Evolutionary conservation across 139 green algal genomes (phyloP), one percentile per base, ranked within the genome.

Genomic region (Trebouxia sp.): DNA sequence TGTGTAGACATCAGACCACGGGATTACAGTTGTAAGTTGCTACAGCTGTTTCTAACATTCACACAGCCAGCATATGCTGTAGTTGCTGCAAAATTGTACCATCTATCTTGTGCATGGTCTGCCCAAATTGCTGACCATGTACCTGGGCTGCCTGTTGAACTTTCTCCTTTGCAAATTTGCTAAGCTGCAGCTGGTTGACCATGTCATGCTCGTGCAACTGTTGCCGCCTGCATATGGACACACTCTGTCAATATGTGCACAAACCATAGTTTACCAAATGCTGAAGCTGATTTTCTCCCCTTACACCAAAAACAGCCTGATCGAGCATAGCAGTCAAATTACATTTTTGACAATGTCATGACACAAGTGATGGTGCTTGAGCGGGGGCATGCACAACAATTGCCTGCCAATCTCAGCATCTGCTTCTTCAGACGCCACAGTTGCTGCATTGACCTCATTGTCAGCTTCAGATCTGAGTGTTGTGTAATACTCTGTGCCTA

Each of bases 381-480:
- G n/a, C n/a, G n/a, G n/a, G n/a, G n/a, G n/a, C n/a, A n/a, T n/a
- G n/a, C n/a, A n/a, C n/a, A n/a, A n/a, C n/a, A n/a, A n/a, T n/a
- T 37, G 47, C 69, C 69, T 77, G 26, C 55, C 55, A 24, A 53
- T 53, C 6, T 77, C 69, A 38, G 41, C 41, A 45, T 51, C 42
- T 45, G 69, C 69, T 38, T 77, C 69, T 35, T 55, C 69, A 26
- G 69, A 77, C 28, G 69, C 69, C 53, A 55, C 41, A 56, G 43
- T 77, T 28, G 69, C 69, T 77, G 69, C 41, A 26, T 35, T 77
- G 41, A 53, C 69, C 24, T 77, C 69, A 53, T 53, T 53, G 69
- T 77, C 69, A 35, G 42, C 42, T 35, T 55, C 69, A 56, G 62
- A 72, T 15, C 62, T 45, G 62, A 56, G 69, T 24, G 43, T 77